Evolutionary conservation across 1,284 basidiomycete species (phyloP).

Genomic region (Amylostereum areolatum): DNA sequence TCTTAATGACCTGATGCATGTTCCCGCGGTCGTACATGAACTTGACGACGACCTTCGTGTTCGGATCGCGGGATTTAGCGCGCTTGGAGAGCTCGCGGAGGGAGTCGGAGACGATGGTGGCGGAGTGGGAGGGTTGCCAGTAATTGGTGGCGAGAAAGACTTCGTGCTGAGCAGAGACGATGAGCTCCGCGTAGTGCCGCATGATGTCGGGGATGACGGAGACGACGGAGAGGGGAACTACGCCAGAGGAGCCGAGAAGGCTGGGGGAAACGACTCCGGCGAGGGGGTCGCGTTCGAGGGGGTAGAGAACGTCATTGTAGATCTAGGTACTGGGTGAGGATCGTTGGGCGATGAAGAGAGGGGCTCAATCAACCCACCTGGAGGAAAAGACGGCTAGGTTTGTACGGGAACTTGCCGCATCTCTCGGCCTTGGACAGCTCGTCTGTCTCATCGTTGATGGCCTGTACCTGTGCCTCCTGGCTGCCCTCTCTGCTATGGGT

Average conservation of each 20-base stretch:
- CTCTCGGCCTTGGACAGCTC: slow-evolving; percentile 30
- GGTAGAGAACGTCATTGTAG: slow-evolving; percentile 44
- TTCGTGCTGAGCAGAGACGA: slow-evolving; percentile 48
- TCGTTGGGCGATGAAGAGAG: neutral
- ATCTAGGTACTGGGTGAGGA: slow-evolving; percentile 27
- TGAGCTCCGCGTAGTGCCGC: slow-evolving; percentile 46
- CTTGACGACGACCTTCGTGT: slow-evolving; percentile 47
- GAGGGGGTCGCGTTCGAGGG: slow-evolving; percentile 43
- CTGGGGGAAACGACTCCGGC: slow-evolving; percentile 45
- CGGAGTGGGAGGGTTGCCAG: slow-evolving; percentile 44
- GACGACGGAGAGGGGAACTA: slow-evolving; percentile 43
- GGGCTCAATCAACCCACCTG: slow-evolving; percentile 22
- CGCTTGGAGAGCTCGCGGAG: slow-evolving; percentile 50
- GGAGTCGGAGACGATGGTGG: slow-evolving; percentile 45
- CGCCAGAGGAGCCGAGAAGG: slow-evolving; percentile 46
- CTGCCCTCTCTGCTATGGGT: neutral
- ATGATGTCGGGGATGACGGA: slow-evolving; percentile 56
- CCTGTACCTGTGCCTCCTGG: slow-evolving; percentile 4
- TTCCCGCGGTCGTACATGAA: slow-evolving; percentile 68
- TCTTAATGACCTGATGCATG: slow-evolving; percentile 48
- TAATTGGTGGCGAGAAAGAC: slow-evolving; percentile 55
- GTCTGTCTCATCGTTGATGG: slow-evolving; percentile 19
- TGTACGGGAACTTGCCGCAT: slow-evolving; percentile 32
- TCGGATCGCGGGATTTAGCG: slow-evolving; percentile 33
- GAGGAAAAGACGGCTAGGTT: slow-evolving; percentile 37